Evolutionary conservation across 2,329 filamentous ascomycete species (phyloP), one percentile per base, ranked within the genome.

Genomic region (Emericellopsis atlantica): DNA sequence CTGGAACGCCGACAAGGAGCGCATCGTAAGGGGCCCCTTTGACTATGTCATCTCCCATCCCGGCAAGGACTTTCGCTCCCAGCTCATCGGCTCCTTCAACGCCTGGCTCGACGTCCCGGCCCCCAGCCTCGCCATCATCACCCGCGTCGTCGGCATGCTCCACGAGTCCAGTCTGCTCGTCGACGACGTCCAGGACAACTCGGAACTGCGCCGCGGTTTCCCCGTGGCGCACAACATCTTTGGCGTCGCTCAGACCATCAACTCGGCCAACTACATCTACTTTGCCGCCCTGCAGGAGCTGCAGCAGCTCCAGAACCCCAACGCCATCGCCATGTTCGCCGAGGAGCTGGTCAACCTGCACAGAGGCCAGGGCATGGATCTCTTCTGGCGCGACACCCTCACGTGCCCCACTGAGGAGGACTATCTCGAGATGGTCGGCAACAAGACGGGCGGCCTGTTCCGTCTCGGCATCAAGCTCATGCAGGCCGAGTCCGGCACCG

Each of bases 341-440:
- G 81, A 88, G 45, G 84, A 89, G 61, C 67, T 90, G 24, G 59
- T 86, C 45, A 84, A 88, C 56, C 72, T 92, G 37, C 84, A 90
- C 59, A 68, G 82, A 21, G 85, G 85, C 12, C 84, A 90, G 60
- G 84, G 85, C 45, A 86, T 89, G 81, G 85, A 92, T 52, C 69
- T 92, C 29, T 88, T 81, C 64, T 92, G 85, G 84, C 71, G 83
- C 42, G 83, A 89, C 61, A 83, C 77, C 16, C 64, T 88, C 43
- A 85, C 78, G 18, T 88, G 82, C 58, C 84, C 84, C 6, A 81
- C 73, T 38, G 84, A 88, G 60, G 81, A 85, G 48, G 84, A 89
- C 59, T 90, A 90, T 59, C 70, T 89, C 15, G 80, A 88, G 55
- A 89, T 90, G 84, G 83, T 90, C n/a, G 74, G 74, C 48, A 86